These are phyloP conservation scores for Eimeria nieschulzi DNA, from an alignment of 169 alveolate genomes.

Conservation along the genomic window DNA sequence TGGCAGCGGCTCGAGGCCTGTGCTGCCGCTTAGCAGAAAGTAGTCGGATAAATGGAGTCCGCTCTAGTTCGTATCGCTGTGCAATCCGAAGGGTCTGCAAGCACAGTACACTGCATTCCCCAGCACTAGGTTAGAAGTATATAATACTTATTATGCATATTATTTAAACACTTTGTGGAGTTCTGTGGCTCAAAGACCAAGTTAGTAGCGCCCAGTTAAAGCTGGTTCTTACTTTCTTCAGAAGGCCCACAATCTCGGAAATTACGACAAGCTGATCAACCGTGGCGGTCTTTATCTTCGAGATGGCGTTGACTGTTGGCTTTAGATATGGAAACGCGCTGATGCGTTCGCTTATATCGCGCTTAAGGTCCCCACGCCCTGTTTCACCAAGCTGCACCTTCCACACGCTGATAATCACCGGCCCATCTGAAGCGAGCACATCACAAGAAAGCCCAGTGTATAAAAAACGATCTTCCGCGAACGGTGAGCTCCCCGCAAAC, in stretches of 20 bases:
- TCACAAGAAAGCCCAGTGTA: neutral
- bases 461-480: neutral
- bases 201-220: too few species aligned
- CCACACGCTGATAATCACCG: neutral
- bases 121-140: too few species aligned
- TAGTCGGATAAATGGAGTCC: neutral
- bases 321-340: neutral
- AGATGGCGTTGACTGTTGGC: neutral
- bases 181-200: too few species aligned
- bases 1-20: neutral
- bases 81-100: slow-evolving; percentile 19
- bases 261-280: slow-evolving; percentile 14
- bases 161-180: too few species aligned
- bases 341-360: neutral
- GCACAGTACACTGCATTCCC: too few species aligned
- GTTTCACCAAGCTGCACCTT: neutral
- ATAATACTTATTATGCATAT: too few species aligned
- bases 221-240: neutral
- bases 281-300: slow-evolving; percentile 5
- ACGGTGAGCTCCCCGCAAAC: too few species aligned
- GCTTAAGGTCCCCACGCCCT: neutral
- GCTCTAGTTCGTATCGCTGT: neutral
- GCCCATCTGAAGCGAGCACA: neutral
- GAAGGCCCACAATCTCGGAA: slow-evolving; percentile 9
- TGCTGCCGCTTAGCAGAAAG: neutral